A percentile compares a stretch with the other conserved stretches of the same genome.
phyloP scores from a whole-genome alignment of 2,329 filamentous ascomycete species.

The Ophiostoma tasmaniense region DNA sequence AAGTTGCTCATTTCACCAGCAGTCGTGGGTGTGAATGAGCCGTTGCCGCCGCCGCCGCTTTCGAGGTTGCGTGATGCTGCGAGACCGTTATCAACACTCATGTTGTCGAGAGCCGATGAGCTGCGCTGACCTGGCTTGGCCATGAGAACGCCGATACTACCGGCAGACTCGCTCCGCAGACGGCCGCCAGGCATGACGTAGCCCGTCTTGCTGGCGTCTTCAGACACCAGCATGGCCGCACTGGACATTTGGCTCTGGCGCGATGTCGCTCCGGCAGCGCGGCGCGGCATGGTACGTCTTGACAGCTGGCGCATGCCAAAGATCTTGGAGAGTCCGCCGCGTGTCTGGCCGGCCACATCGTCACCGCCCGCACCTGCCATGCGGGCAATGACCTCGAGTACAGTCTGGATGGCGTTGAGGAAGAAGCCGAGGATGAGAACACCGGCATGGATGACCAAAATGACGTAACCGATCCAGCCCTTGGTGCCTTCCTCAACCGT shows the following conservation, averaged over 20 bases:
- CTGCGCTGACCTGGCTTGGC: constrained; percentile 38
- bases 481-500: constrained; percentile 70
- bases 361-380: constrained; percentile 76
- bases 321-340: constrained; percentile 80
- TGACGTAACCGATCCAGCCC: constrained; percentile 92
- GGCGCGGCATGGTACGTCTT: constrained; percentile 53
- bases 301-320: constrained; percentile 88
- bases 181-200: constrained; percentile 47
- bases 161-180: constrained; percentile 52
- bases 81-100: constrained; percentile 38
- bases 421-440: constrained; percentile 89
- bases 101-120: constrained; percentile 47
- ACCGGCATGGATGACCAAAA: constrained; percentile 74
- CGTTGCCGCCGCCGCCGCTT: constrained; percentile 51
- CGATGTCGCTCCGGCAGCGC: constrained; percentile 46
- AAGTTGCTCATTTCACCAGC: constrained; percentile 59
- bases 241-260: constrained; percentile 77
- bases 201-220: constrained; percentile 55
- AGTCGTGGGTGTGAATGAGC: constrained; percentile 53
- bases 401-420: constrained; percentile 80
- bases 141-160: constrained; percentile 46
- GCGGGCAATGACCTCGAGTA: constrained; percentile 79
- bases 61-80: constrained; percentile 42
- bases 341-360: constrained; percentile 56
- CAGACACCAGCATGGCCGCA: constrained; percentile 66